Percentiles rank a stretch among this genome's conserved stretches.
phyloP scores from a whole-genome alignment of 2,329 filamentous ascomycete species.

The Phaeoacremonium minimum region DNA sequence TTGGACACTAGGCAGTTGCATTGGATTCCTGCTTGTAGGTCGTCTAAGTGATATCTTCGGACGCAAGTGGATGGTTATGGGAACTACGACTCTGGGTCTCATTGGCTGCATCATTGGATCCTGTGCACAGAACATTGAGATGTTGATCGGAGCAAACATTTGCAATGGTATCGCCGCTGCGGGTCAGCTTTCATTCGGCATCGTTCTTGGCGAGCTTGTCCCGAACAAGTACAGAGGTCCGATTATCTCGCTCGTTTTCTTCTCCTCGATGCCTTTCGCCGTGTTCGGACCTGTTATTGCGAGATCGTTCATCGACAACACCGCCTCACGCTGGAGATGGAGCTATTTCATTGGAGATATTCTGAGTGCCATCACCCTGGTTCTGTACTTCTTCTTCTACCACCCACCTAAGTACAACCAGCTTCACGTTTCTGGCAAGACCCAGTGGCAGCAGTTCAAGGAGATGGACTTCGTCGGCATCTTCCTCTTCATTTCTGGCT shows the following conservation, averaged over 20 bases:
- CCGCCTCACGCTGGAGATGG: slow-evolving; percentile 40
- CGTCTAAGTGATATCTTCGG: slow-evolving; percentile 38
- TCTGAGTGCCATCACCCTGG: slow-evolving; percentile 31
- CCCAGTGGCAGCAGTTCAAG: slow-evolving; percentile 29
- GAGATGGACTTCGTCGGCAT: slow-evolving; percentile 42
- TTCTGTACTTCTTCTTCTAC: slow-evolving; percentile 39
- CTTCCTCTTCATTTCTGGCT: no score
- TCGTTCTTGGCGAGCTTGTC: slow-evolving; percentile 37
- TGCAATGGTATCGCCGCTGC: slow-evolving; percentile 33
- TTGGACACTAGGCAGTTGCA: slow-evolving; percentile 30
- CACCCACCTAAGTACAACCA: slow-evolving; percentile 39
- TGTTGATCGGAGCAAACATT: slow-evolving; percentile 30
- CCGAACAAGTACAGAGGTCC: slow-evolving; percentile 34
- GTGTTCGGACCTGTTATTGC: slow-evolving; percentile 42
- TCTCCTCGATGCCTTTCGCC: slow-evolving; percentile 32
- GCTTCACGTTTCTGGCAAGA: slow-evolving; percentile 31
- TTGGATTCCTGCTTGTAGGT: slow-evolving; percentile 34
- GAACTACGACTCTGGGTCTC: slow-evolving; percentile 23
- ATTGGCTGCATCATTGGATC: slow-evolving; percentile 31
- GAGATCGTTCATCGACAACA: no score
- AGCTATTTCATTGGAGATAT: slow-evolving; percentile 44
- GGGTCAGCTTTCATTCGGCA: slow-evolving; percentile 34
- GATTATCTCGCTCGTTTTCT: slow-evolving; percentile 30
- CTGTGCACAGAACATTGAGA: slow-evolving; percentile 24
- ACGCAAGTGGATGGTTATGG: slow-evolving; percentile 33